Evolutionary conservation across 208 protist genomes (phyloP), one percentile per base, ranked within the genome.

Genomic region (Acanthamoeba triangularis): DNA sequence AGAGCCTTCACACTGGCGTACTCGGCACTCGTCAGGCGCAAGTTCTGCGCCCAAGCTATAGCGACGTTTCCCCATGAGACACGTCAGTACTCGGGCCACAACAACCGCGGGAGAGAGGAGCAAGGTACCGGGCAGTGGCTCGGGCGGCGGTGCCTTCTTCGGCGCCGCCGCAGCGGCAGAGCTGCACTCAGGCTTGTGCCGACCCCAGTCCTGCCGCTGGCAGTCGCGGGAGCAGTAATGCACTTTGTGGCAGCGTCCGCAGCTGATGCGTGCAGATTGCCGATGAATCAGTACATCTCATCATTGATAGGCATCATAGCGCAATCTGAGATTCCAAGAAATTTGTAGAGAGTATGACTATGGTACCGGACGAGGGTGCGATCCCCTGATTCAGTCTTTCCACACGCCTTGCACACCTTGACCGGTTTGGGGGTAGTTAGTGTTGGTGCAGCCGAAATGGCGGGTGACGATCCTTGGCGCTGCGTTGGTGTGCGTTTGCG

Each of bases 191-290:
- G 74, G 18, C 37, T 82, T 82, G 37, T 82, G 74, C 37, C 74
- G 74, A 20, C 23, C 37, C 74, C 74, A 82, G 41, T 82, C 74
- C 30, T 49, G 30, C 16, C 74, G 74, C 74, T 82, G 74, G 37
- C 74, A 82, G 74, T 82, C 74, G 37, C 74, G 74, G 6, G 74
- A 82, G 74, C 74, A 82, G 74, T 82, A 82, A 10, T 52, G 54
- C 74, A 82, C 74, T 37, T 52, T 82, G 41, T 52, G 74, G 52
- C 74, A 82, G 11, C 74, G 74, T 7, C 74, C 44, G 52, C 74
- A 82, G 6, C 74, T 82, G 6, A 6, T 14, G 18, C 16, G 37
- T 25, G 14, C 72, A 11, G 69, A 33, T 4, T 52, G 49, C n/a
- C 16, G 59, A 65, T 23, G 16, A 65, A 65, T 65, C 59, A 72